Percentiles rank a stretch among this genome's conserved stretches.
Evolutionary conservation across 75 land plant species (phyloP).

Genomic region (Sequoiadendron giganteum): DNA sequence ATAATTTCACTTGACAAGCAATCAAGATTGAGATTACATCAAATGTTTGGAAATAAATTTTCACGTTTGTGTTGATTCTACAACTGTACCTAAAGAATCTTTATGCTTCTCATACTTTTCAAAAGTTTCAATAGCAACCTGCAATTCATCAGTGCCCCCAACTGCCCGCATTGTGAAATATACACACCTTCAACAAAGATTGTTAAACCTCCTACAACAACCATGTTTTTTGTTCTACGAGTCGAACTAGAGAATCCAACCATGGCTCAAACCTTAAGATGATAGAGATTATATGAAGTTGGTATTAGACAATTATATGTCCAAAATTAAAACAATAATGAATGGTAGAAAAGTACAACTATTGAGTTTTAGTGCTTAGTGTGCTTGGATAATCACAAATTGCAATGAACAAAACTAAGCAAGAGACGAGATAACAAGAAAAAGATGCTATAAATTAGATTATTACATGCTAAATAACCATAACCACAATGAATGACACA

Average conservation of each 20-base stretch:
- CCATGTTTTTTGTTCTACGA: constrained; percentile 47
- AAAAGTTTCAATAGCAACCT: constrained; percentile 77
- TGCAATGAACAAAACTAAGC: neutral
- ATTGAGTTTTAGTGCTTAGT: neutral
- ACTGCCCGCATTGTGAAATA: constrained; percentile 93
- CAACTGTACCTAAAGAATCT: neutral
- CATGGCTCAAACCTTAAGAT: neutral
- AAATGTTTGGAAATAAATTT: neutral
- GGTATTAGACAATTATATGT: too few relatives aligned
- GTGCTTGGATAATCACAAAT: neutral
- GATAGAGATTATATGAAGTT: too few relatives aligned
- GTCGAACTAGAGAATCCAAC: constrained; percentile 24
- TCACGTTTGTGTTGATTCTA: neutral
- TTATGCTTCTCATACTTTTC: constrained; percentile 45
- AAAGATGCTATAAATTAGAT: too few relatives aligned
- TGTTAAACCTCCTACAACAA: constrained; percentile 73
- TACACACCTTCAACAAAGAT: constrained; percentile 82
- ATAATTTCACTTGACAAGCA: neutral
- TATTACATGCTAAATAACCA: neutral
- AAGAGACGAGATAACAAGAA: too few relatives aligned
- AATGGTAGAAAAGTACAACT: too few relatives aligned
- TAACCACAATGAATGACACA: neutral
- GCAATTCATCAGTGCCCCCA: constrained; percentile 85
- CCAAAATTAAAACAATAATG: too few relatives aligned
- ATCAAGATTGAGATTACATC: neutral